Conservation (phyloP, 106 monocot genomes). For the Dactylorhiza incarnata region DNA sequence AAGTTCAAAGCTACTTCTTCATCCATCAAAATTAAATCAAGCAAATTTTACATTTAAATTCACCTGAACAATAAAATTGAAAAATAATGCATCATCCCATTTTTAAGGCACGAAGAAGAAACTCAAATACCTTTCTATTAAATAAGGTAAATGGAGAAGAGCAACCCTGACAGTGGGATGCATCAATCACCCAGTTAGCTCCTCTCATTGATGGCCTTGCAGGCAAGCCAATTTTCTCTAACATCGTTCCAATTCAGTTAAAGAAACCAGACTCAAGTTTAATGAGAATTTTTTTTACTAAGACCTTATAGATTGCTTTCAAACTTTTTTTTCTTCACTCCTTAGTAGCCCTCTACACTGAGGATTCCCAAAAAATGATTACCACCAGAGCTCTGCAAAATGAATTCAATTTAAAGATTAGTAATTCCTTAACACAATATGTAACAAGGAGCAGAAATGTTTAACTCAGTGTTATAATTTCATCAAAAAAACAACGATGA, state of each 20-base stretch:
- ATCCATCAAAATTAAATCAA: background rate
- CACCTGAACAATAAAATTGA: background rate
- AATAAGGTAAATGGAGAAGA: constrained; percentile 82
- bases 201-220: constrained; percentile 83
- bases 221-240: constrained; percentile 97
- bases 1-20: background rate
- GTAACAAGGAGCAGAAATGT: background rate
- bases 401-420: background rate
- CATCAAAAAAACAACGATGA: background rate
- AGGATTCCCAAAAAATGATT: background rate
- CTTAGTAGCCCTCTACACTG: background rate
- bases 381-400: background rate
- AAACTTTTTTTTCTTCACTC: background rate
- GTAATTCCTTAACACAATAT: background rate
- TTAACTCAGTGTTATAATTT: background rate
- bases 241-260: constrained; percentile 27
- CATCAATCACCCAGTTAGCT: constrained; percentile 78
- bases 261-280: background rate
- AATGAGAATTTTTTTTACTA: background rate
- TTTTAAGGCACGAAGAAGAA: background rate
- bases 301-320: no score
- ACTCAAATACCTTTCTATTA: constrained; percentile 60
- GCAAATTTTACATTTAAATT: background rate
- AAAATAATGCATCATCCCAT: background rate
- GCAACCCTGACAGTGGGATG: constrained; percentile 91